These are phyloP conservation scores for Decorospora gaudefroyi DNA, from an alignment of 2,329 filamentous ascomycete genomes.

Conservation along the genomic window DNA sequence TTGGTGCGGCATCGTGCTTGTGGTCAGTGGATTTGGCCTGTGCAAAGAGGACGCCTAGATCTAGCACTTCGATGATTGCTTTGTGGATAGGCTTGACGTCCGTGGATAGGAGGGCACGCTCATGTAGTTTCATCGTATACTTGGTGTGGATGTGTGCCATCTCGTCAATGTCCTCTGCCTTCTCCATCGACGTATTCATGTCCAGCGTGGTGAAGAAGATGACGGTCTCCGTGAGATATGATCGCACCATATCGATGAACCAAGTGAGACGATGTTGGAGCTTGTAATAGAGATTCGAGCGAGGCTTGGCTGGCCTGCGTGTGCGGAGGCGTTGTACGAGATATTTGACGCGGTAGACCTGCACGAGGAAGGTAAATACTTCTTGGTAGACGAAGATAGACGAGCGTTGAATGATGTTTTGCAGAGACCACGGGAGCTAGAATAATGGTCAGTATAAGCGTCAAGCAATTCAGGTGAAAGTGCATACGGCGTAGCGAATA, in stretches of 20 bases:
- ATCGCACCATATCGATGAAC: slow-evolving; percentile 75
- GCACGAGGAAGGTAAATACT: slow-evolving; percentile 75
- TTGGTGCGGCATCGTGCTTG: slow-evolving; percentile 43
- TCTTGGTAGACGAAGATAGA: slow-evolving; percentile 70
- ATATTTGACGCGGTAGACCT: slow-evolving; percentile 72
- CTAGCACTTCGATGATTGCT: slow-evolving; percentile 74
- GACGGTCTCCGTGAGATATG: slow-evolving; percentile 75
- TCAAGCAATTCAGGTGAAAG: slow-evolving; percentile 19
- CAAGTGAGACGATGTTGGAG: slow-evolving; percentile 73
- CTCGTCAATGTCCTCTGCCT: slow-evolving; percentile 73
- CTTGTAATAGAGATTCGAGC: slow-evolving; percentile 48
- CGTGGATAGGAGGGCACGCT: slow-evolving; percentile 70
- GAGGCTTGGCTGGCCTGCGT: slow-evolving; percentile 8
- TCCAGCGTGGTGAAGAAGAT: slow-evolving; percentile 63
- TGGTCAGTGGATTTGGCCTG: slow-evolving; percentile 57
- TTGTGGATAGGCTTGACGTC: slow-evolving; percentile 72
- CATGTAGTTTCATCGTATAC: slow-evolving; percentile 66
- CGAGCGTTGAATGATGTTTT: slow-evolving; percentile 72
- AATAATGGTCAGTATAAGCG: background rate
- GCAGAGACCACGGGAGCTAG: slow-evolving; percentile 60
- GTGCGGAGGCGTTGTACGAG: slow-evolving; percentile 61
- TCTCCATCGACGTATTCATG: slow-evolving; percentile 62
- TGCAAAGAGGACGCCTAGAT: slow-evolving; percentile 72
- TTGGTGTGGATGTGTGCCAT: slow-evolving; percentile 73
- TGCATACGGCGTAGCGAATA: slow-evolving; percentile 69